Evolutionary conservation across 129 eudicot species (phyloP), one percentile per base, ranked within the genome.

Genomic region (Centrapalus pauciflorus): DNA sequence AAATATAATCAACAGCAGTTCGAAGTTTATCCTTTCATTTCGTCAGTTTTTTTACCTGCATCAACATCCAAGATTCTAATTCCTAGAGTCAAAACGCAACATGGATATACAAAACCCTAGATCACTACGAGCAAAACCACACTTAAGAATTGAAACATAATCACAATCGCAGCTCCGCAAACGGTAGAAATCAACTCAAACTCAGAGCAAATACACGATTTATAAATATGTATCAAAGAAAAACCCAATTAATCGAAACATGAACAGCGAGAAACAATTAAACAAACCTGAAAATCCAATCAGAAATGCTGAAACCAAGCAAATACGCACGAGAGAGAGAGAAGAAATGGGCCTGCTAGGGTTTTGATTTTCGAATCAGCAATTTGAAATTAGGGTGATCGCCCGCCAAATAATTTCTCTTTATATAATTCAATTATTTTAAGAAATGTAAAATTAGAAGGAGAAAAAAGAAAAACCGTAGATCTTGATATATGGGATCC

Each of bases 361-460:
- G 85, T 79, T 85, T 82, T 45, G 64, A 10, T 83, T 79, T 85
- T 82, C 35, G 64, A 10, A 41, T 56, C 13, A 23, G 28, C 35
- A 33, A 60, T 82, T 86, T 83, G 87, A 87, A 72, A 62, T 60
- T 71, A 10, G 11, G 52, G 56, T 7, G 61, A 65, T 43, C 73
- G 88, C 90, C 95, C 90, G 88, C 90, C 90, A 84, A 81, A 79
- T n/a, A n/a, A n/a, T 41, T 66, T 50, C 38, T 55, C 26, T 52
- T 52, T n/a, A n/a, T n/a, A 30, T 52, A 19, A 38, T 63, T 4
- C 5, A 40, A 33, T 30, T 20, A 24, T 17, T 46, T 2, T 26
- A 24, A 14, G 24, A 7, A 55, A 27, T 41, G 16, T n/a, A 45
- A 64, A 8, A 5, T 35, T 7, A 34, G 35, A 16, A 57, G n/a